Percentiles rank a stretch among this genome's conserved stretches.
These are phyloP conservation scores for Liquidambar formosana DNA, from an alignment of 164 flowering plant genomes.

Conservation along the genomic window DNA sequence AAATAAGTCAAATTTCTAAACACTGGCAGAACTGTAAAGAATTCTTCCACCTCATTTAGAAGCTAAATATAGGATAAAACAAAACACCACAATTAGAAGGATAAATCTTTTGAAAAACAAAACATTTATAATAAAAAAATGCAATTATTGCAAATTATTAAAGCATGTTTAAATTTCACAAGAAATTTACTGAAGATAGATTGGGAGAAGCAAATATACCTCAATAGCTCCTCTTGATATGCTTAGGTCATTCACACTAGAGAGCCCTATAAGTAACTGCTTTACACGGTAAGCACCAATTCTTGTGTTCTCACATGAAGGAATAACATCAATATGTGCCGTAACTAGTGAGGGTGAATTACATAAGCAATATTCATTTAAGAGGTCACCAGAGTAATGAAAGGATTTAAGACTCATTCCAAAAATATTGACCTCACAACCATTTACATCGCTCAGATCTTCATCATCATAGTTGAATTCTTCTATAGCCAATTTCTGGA, in stretches of 20 bases:
- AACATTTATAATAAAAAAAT: not conserved
- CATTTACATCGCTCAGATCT: not conserved
- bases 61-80: not conserved
- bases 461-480: no score
- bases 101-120: not conserved
- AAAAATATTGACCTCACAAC: slow-evolving; percentile 1
- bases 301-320: not conserved
- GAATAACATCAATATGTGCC: not conserved
- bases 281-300: not conserved
- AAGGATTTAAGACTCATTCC: slow-evolving; percentile 1
- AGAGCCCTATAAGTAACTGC: not conserved
- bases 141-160: not conserved
- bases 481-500: not conserved
- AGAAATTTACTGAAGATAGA: no score
- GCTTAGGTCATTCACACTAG: not conserved
- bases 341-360: not conserved
- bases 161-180: not conserved
- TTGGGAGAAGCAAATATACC: no score
- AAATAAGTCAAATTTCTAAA: not conserved
- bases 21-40: not conserved
- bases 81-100: not conserved
- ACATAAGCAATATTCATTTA: not conserved
- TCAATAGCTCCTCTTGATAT: not conserved
- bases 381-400: not conserved
- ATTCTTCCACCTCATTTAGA: not conserved